Percentiles rank a stretch among this genome's conserved stretches.
Evolutionary conservation across 768 basidiomycete species (phyloP).

Genomic region (Psilocybe cubensis): DNA sequence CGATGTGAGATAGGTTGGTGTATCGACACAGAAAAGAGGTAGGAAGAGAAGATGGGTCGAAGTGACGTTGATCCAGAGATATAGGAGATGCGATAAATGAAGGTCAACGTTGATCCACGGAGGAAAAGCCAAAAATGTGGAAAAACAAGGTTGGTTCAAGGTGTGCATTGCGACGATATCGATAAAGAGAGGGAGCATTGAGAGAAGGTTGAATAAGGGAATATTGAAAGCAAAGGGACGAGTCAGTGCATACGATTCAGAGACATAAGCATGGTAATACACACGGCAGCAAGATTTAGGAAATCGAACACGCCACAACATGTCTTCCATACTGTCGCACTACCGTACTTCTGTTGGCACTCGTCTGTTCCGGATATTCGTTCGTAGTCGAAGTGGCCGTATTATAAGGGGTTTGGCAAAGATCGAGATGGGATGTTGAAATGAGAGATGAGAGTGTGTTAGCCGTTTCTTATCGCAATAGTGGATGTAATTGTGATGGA

Average conservation of each 20-base stretch:
- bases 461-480: not conserved
- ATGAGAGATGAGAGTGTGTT: not conserved
- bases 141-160: not conserved
- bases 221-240: no score
- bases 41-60: no score
- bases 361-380: conserved; percentile 62
- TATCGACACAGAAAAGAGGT: not conserved
- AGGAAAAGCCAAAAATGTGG: no score
- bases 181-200: no score
- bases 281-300: conserved; percentile 90
- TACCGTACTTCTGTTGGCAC: conserved; percentile 98
- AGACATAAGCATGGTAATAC: conserved; percentile 19
- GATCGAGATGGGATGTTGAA: not conserved
- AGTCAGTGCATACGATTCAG: not conserved
- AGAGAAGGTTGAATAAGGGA: no score
- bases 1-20: not conserved
- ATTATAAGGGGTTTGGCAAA: not conserved
- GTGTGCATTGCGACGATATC: no score
- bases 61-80: no score
- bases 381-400: not conserved
- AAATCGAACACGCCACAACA: conserved; percentile 98
- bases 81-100: no score
- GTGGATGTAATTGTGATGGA: not conserved
- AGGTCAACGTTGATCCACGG: no score
- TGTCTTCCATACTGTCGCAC: conserved; percentile 93